Base-by-base conservation (phyloP, 2,329 filamentous ascomycete genomes). In the Colletotrichum lini region DNA sequence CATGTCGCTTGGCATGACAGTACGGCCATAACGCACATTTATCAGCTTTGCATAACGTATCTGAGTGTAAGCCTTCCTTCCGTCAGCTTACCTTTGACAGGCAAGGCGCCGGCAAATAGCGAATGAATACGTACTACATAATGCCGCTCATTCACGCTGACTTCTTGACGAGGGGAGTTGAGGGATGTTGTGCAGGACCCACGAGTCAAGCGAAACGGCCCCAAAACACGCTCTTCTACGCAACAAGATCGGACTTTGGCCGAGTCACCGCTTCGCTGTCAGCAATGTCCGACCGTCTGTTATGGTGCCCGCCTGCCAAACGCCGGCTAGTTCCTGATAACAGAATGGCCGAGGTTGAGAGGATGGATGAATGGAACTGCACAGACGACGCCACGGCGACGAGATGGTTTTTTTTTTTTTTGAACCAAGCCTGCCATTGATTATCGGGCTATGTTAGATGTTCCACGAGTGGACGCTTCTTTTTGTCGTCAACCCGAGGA, bases 101-200 rank as follows among this genome's bases (percentile, higher is more conserved):
- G 26, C 35, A 23, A 52, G 30, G 8, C 56, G 13, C 45, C 67
- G 53, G 38, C 54, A 38, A 35, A 35, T 35, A 35, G 10, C 6
- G 35, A 49, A 40, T 5, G 45, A 15, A n/a, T 61, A 61, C 58
- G 58, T 61, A 23, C 58, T 44, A n/a, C 30, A 21, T 23, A 21
- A 23, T 57, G 12, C 53, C 53, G 30, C 53, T 40, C 38, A 6
- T 35, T 30, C n/a, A 16, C 30, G 21, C 21, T 38, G 21, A 40
- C 57, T 50, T 66, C 59, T 52, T 53, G 49, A 65, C 69, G 6
- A 26, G 30, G 66, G 69, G 54, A 56, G 65, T 54, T 59, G 59
- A 53, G 53, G 65, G 74, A 79, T 80, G 78, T 75, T 80, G 76
- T 79, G 77, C 78, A 79, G 77, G 73, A 79, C 76, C 77, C 78